A percentile compares a stretch with the other conserved stretches of the same genome.
These are phyloP conservation scores for Fusarium sp. DNA, from an alignment of 2,329 filamentous ascomycete species.

Conservation along the genomic window DNA sequence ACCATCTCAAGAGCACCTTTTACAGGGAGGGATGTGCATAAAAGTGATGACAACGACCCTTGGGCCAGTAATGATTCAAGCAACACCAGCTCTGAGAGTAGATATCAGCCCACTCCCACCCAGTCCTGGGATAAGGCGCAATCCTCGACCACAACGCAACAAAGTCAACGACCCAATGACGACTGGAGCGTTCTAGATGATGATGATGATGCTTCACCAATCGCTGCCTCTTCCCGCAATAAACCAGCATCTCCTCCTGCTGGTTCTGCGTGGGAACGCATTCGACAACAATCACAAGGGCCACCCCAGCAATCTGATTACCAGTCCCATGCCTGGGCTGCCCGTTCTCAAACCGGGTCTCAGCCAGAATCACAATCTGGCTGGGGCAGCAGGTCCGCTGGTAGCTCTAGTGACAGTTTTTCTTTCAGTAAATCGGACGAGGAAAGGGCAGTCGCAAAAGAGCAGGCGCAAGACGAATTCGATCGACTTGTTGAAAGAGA, in stretches of 20 bases:
- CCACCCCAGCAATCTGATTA: constrained; percentile 25
- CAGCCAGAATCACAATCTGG: constrained; percentile 31
- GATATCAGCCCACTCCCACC: neutral
- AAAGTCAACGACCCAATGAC: constrained; percentile 18
- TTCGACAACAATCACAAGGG: constrained; percentile 50
- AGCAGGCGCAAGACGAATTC: constrained; percentile 62
- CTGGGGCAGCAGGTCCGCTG: constrained; percentile 45
- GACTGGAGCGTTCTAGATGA: constrained; percentile 44
- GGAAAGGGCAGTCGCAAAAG: constrained; percentile 52
- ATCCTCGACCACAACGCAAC: constrained; percentile 1
- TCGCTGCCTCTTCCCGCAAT: constrained; percentile 47
- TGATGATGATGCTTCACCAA: constrained; percentile 58
- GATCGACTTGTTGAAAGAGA: constrained; percentile 61
- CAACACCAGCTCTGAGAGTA: neutral
- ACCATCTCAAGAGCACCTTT: constrained; percentile 6
- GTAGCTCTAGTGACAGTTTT: constrained; percentile 44
- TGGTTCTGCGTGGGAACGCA: constrained; percentile 57
- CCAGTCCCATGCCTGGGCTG: constrained; percentile 31
- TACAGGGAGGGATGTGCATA: constrained; percentile 10
- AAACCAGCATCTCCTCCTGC: constrained; percentile 24
- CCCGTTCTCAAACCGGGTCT: constrained; percentile 14
- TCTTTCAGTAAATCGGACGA: constrained; percentile 51
- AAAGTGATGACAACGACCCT: constrained; percentile 10
- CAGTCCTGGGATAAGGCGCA: constrained; percentile 15
- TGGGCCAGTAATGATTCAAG: constrained; percentile 9